These are phyloP conservation scores for Macaranga tanarius DNA, from an alignment of 441 rosid species.

Conservation along the genomic window DNA sequence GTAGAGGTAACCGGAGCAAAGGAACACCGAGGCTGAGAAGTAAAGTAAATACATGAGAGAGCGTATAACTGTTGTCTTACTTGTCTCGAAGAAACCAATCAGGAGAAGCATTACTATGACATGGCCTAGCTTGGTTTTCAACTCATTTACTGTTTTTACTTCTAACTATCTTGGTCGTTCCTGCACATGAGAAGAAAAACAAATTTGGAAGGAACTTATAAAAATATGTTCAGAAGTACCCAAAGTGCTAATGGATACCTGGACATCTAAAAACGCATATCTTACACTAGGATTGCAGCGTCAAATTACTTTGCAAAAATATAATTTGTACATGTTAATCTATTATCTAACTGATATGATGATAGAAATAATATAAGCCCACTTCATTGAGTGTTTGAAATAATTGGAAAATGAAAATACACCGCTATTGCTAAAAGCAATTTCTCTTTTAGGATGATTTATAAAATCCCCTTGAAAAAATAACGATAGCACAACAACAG, in stretches of 20 bases:
- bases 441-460: too few species aligned
- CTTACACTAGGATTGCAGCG: too few species aligned
- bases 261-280: too few species aligned
- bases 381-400: too few species aligned
- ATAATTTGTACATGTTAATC: not conserved
- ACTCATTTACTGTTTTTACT: conserved; percentile 69
- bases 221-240: too few species aligned
- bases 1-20: conserved; percentile 77
- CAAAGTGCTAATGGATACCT: too few species aligned
- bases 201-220: too few species aligned
- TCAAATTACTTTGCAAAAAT: too few species aligned
- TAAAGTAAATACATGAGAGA: conserved; percentile 75
- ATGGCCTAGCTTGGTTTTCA: conserved; percentile 91
- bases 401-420: too few species aligned
- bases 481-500: too few species aligned
- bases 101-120: conserved; percentile 97
- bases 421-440: too few species aligned
- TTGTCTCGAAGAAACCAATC: conserved; percentile 86
- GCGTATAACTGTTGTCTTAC: conserved; percentile 64
- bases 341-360: not conserved
- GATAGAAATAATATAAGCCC: not conserved
- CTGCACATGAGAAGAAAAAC: conserved; percentile 33
- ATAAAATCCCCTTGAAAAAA: too few species aligned
- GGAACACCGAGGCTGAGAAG: conserved; percentile 74
- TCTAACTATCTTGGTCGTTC: conserved; percentile 90